These are phyloP conservation scores for Cucurbita argyrosperma DNA, from an alignment of 306 rosid species.

Conservation along the genomic window DNA sequence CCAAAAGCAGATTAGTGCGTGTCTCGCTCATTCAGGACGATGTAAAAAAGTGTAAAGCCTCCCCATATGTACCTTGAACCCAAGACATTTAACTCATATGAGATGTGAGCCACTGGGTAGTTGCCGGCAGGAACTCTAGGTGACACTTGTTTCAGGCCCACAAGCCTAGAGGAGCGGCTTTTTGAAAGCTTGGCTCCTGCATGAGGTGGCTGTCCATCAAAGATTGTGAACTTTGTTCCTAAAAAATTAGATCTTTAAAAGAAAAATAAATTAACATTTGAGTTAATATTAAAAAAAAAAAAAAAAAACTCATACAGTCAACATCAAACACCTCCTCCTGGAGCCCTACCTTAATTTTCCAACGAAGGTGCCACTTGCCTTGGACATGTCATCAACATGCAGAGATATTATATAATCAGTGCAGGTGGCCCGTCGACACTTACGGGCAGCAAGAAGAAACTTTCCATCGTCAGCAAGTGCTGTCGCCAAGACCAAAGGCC, in stretches of 20 bases:
- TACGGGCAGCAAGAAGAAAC: slow-evolving; percentile 94
- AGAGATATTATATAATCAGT: slow-evolving; percentile 79
- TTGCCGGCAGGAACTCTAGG: slow-evolving; percentile 79
- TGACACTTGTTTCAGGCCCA: slow-evolving; percentile 73
- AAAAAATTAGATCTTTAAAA: slow-evolving; percentile 69
- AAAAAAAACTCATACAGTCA: not conserved
- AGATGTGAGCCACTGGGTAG: slow-evolving; percentile 79
- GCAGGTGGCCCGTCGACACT: slow-evolving; percentile 85
- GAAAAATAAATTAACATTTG: slow-evolving; percentile 5
- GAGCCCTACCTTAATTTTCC: slow-evolving; percentile 73
- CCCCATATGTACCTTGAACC: slow-evolving; percentile 65
- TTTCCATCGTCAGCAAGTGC: slow-evolving; percentile 81
- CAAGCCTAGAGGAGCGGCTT: slow-evolving; percentile 75
- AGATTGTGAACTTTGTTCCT: slow-evolving; percentile 87
- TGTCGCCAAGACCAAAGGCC: slow-evolving; percentile 13
- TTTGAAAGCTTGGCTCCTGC: slow-evolving; percentile 55
- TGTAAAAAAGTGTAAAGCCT: not conserved
- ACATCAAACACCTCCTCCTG: slow-evolving; percentile 1
- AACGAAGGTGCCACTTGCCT: slow-evolving; percentile 65
- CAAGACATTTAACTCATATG: slow-evolving; percentile 79
- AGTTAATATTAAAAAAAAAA: not conserved
- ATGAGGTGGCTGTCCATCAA: slow-evolving; percentile 83
- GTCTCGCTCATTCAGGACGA: not conserved
- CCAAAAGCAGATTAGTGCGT: not conserved
- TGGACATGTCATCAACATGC: slow-evolving; percentile 63